Evolutionary conservation across 2,329 filamentous ascomycete species (phyloP), one percentile per base, ranked within the genome.

Genomic region (Chrysoporthe cubensis): DNA sequence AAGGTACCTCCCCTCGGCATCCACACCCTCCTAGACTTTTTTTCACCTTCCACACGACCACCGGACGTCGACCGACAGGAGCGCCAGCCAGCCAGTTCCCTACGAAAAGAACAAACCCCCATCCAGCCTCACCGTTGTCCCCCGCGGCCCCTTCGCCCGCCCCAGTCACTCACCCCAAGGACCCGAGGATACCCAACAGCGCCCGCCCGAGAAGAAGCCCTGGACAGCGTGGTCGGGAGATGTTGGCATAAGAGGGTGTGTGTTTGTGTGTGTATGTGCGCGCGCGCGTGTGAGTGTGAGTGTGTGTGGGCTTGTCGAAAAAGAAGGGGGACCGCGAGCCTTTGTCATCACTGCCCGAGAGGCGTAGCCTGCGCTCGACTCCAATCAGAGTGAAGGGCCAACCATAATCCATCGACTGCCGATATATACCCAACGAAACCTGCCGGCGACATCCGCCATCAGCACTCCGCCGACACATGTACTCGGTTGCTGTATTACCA

Each of bases 51-150:
- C 72, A 73, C 72, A 77, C 75, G 75, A 79, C 78, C 76, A 74
- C 75, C 11, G 77, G 75, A 80, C 75, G 81, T 82, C 80, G 80
- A 80, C 82, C 78, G 80, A 82, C 81, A 82, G 81, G 81, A 81
- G 42, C 32, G 43, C 21, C 34, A 48, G 16, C 32, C 14, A 40
- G 34, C 26, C 26, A 26, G 26, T 26, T 60, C 43, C 54, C 34
- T 40, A 42, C 56, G 14, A 65, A 42, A 44, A 59, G n/a, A 21
- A 9, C 6, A 21, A 21, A 37, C 21, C 26, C 26, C 32, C 46
- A n/a, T 32, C 54, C 9, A 60, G 34, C 54, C 43, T 14, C 42
- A 59, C 40, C 42, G 34, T 57, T 14, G 56, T 43, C n/a, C 26
- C 26, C 21, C 26, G 11, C 21, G 14, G 21, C 32, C 54, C 40